Base-by-base conservation (phyloP, 305 asterid genomes). In the Euphrasia arctica region DNA sequence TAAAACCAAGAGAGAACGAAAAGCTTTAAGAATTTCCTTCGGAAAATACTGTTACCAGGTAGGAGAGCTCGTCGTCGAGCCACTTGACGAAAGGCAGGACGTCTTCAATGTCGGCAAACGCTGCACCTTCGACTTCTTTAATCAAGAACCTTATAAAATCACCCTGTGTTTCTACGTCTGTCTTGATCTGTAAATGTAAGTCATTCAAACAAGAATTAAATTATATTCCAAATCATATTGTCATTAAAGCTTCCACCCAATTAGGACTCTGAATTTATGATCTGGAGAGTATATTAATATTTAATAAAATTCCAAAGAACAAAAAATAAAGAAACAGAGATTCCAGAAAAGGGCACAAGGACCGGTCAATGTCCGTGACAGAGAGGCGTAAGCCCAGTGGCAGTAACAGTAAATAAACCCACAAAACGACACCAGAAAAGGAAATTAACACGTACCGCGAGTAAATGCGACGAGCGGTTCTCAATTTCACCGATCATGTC, bases 401-500 rank as follows among this genome's bases (percentile, higher is more conserved):
- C 70, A 64, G 71, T 50, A 56, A 32, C 64, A 36, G 86, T 82
- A 76, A 75, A 70, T 72, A 64, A 63, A 48, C 58, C 12, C 43
- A 39, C 43, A 39, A 39, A 7, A 39, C 43, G 43, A 39, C 45
- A 39, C 45, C 45, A 7, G 12, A 39, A 39, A 8, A 8, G 45
- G 45, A 39, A 39, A 39, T 2, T 7, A 2, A 82, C 84, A 81
- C 27, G 27, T 82, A 93, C 97, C 14, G 98, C 98, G 0, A 90
- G 86, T 76, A 93, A 82, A 81, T 93, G 86, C 0, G 95, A 54
- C 1, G 97, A 93, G 29, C 98, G 98, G 84, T 90, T 90, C 78
- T 90, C 98, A 57, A 93, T 93, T 73, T 91, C 97, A 48, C 97
- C 97, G 42, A 91, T 91, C 98, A 91, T 91, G 63, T 89, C 96